These are phyloP conservation scores for Eragrostis nindensis DNA, from an alignment of 176 grass and related monocot genomes.

Conservation along the genomic window DNA sequence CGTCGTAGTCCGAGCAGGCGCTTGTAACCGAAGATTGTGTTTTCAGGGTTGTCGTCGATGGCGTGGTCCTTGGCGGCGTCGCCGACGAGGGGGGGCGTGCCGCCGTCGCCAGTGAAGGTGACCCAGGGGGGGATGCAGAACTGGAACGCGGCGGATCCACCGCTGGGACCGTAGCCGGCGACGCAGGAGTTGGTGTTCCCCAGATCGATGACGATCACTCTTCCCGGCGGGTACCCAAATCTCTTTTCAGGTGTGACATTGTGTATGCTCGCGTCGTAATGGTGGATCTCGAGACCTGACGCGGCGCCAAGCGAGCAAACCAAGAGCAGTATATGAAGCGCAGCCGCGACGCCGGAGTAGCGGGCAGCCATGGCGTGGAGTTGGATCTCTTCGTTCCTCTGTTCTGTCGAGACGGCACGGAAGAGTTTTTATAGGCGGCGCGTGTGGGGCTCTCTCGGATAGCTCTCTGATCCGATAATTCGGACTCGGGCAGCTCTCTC, in stretches of 20 bases:
- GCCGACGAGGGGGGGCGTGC: neutral
- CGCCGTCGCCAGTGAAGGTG: neutral
- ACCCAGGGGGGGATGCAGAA: conserved; percentile 24
- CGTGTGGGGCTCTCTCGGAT: too few relatives aligned
- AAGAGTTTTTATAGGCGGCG: too few relatives aligned
- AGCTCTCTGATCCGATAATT: too few relatives aligned
- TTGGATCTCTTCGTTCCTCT: too few relatives aligned
- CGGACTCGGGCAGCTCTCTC: too few relatives aligned
- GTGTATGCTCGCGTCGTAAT: neutral
- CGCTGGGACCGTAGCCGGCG: neutral
- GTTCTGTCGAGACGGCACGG: too few relatives aligned
- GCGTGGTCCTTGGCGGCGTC: conserved; percentile 3
- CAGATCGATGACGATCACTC: neutral
- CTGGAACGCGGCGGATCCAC: neutral
- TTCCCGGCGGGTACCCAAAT: neutral
- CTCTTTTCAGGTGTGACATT: neutral
- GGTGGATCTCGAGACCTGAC: neutral
- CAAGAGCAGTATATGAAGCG: neutral
- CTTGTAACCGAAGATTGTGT: conserved; percentile 16
- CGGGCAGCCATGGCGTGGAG: neutral
- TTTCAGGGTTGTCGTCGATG: neutral
- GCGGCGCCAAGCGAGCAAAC: neutral
- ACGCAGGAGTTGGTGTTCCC: conserved; percentile 31
- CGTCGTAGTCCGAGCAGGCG: neutral
- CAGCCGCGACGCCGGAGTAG: neutral